Conservation (phyloP, 139 green algal species). For the Picochlorum sp. region DNA sequence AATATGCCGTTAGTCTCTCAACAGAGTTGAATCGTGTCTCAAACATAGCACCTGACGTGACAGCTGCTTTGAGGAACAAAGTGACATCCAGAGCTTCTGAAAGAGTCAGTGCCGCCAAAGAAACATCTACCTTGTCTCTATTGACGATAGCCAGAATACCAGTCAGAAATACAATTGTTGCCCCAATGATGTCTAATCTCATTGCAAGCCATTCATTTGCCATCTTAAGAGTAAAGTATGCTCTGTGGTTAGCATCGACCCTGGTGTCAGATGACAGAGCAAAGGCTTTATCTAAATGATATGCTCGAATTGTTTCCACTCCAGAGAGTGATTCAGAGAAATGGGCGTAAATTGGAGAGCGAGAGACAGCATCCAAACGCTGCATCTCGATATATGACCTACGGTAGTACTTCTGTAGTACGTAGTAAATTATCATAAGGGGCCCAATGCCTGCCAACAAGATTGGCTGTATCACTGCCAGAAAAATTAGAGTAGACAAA, state of each 20-base stretch:
- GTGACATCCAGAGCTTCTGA: constrained; percentile 74
- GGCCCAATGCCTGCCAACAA: constrained; percentile 40
- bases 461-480: constrained; percentile 35
- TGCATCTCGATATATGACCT: constrained; percentile 88
- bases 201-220: constrained; percentile 72
- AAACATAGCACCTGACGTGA: constrained; percentile 64
- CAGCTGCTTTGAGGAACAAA: constrained; percentile 68
- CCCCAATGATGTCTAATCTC: constrained; percentile 70
- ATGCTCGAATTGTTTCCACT: constrained; percentile 67
- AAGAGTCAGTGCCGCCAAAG: constrained; percentile 35
- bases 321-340: constrained; percentile 50
- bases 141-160: constrained; percentile 38
- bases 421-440: constrained; percentile 63
- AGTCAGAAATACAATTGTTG: constrained; percentile 43
- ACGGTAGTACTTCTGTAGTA: constrained; percentile 42
- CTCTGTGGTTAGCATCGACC: constrained; percentile 54
- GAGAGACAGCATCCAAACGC: constrained; percentile 71
- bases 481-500: constrained; percentile 58
- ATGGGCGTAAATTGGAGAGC: constrained; percentile 73
- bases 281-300: constrained; percentile 48
- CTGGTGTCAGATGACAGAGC: constrained; percentile 25
- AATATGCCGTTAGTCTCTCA: constrained; percentile 79
- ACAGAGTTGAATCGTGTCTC: constrained; percentile 90
- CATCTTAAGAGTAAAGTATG: constrained; percentile 60
- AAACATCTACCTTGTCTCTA: constrained; percentile 27